phyloP scores from a whole-genome alignment of 495 filamentous ascomycete genomes.

The Penicillium bovifimosum region DNA sequence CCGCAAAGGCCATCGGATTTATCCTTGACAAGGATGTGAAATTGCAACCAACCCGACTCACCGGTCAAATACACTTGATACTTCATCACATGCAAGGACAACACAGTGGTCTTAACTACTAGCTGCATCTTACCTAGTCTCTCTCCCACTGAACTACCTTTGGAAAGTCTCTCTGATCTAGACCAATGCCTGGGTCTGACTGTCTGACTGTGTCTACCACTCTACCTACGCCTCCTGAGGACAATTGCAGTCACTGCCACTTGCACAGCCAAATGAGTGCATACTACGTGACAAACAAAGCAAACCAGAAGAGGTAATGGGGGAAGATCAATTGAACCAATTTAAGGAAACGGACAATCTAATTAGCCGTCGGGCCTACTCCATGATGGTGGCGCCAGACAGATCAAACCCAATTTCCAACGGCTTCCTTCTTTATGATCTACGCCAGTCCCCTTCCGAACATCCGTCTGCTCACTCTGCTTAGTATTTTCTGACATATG shows the following conservation, averaged over 20 bases:
- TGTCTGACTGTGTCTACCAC: too few relatives aligned
- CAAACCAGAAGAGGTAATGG: background rate
- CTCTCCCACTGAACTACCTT: background rate
- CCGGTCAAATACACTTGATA: background rate
- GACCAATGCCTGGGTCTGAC: background rate
- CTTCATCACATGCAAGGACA: slow-evolving; percentile 10
- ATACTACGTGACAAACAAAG: background rate
- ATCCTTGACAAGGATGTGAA: slow-evolving; percentile 11
- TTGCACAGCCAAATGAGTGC: background rate
- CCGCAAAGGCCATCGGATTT: slow-evolving; percentile 1
- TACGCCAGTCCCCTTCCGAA: background rate
- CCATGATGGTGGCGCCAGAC: slow-evolving; percentile 3
- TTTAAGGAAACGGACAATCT: background rate
- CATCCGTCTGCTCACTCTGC: background rate
- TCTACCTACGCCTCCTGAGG: background rate
- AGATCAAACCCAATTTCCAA: slow-evolving; percentile 8
- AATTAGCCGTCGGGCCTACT: background rate
- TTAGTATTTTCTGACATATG: background rate
- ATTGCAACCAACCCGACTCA: slow-evolving; percentile 15
- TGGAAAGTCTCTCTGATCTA: background rate
- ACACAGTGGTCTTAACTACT: background rate
- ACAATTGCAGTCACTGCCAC: slow-evolving; percentile 15
- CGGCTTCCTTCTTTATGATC: background rate
- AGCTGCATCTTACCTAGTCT: background rate
- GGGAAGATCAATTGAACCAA: slow-evolving; percentile 14